Conservation (phyloP, 352 stramenopile species). For the Pythium monospermum region DNA sequence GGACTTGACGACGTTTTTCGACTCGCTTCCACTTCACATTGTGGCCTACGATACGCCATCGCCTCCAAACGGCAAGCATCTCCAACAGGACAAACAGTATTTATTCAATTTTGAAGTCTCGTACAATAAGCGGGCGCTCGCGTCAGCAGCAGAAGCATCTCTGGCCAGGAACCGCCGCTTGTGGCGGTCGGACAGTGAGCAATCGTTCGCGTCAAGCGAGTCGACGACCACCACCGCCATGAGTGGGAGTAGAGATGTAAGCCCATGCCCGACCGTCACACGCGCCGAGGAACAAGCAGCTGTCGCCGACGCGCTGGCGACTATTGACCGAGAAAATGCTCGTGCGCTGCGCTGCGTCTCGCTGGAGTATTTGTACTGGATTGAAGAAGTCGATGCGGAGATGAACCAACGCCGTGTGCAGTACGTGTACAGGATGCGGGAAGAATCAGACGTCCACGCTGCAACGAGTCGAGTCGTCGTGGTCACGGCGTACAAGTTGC, state of each 20-base stretch:
- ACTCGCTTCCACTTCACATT: conserved; percentile 60
- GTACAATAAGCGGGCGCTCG: conserved; percentile 23
- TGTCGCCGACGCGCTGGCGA: conserved; percentile 25
- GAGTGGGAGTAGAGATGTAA: conserved; percentile 7
- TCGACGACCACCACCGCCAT: conserved; percentile 10
- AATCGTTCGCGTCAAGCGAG: conserved; percentile 17
- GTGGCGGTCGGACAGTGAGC: conserved; percentile 20
- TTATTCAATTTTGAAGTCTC: conserved; percentile 79
- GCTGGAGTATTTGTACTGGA: conserved; percentile 60
- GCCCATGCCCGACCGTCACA: neutral
- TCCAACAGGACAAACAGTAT: conserved; percentile 63
- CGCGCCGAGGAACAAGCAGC: conserved; percentile 10
- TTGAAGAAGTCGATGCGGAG: conserved; percentile 66
- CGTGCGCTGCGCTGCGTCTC: conserved; percentile 34
- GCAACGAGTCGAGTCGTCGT: conserved; percentile 29
- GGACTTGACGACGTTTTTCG: conserved; percentile 73
- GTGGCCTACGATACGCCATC: conserved; percentile 58
- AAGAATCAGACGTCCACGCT: conserved; percentile 23
- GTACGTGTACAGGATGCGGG: conserved; percentile 40
- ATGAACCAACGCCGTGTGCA: conserved; percentile 56
- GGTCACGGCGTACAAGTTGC: conserved; percentile 61
- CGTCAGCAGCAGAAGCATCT: neutral
- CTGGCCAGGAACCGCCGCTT: conserved; percentile 1
- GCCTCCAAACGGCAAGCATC: conserved; percentile 28
- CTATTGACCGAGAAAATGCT: conserved; percentile 42